A percentile compares a stretch with the other conserved stretches of the same genome.
These are phyloP conservation scores for Phaeotremella skinneri DNA, from an alignment of 768 basidiomycete species.

Conservation along the genomic window DNA sequence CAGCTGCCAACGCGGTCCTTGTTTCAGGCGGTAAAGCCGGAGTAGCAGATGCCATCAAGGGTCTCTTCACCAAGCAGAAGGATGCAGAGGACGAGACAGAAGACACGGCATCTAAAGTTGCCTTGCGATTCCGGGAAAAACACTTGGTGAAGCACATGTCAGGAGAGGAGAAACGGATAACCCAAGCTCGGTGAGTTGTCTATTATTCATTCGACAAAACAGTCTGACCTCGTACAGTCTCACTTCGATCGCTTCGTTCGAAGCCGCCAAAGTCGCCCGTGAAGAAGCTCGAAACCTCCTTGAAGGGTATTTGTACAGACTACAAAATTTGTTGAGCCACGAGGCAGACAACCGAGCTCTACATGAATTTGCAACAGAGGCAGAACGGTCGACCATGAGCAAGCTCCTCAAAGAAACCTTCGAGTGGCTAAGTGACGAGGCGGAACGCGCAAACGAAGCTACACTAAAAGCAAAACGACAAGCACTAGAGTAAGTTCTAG, in stretches of 20 bases:
- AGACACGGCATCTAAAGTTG: slow-evolving; percentile 56
- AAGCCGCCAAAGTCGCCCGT: slow-evolving; percentile 69
- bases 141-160: slow-evolving; percentile 75
- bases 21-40: slow-evolving; percentile 55
- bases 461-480: slow-evolving; percentile 72
- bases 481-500: slow-evolving; percentile 72
- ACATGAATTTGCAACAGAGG: slow-evolving; percentile 73
- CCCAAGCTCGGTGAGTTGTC: slow-evolving; percentile 61
- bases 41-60: slow-evolving; percentile 74
- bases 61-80: slow-evolving; percentile 66
- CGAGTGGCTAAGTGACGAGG: slow-evolving; percentile 78
- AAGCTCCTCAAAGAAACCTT: slow-evolving; percentile 71
- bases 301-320: slow-evolving; percentile 87
- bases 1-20: slow-evolving; percentile 72
- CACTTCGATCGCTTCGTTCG: slow-evolving; percentile 71
- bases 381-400: slow-evolving; percentile 67
- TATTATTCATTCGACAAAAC: not conserved
- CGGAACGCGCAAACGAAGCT: slow-evolving; percentile 74
- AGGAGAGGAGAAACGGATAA: slow-evolving; percentile 67
- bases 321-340: slow-evolving; percentile 71
- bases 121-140: slow-evolving; percentile 63
- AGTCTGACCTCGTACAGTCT: slow-evolving; percentile 57
- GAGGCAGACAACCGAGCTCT: slow-evolving; percentile 73
- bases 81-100: slow-evolving; percentile 39
- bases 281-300: slow-evolving; percentile 89